Conservation (phyloP, 1,284 basidiomycete species). For the Cryptococcus sp. region DNA sequence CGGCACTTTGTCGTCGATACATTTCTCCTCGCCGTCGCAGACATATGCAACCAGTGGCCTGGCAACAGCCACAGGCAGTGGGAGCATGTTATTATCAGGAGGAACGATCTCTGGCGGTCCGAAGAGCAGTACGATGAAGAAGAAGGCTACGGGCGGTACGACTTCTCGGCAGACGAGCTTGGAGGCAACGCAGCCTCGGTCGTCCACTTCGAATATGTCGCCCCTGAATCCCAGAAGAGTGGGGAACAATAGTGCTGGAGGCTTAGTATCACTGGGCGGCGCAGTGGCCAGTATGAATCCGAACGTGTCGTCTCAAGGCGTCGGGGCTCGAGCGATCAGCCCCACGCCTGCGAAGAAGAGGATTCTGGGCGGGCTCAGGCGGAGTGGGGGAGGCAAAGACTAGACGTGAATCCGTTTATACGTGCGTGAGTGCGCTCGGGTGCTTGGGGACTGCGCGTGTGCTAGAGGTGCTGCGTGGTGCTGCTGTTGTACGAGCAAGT, state of each 20-base stretch:
- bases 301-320: slow-evolving; percentile 12
- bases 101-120: slow-evolving; percentile 12
- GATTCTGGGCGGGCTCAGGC: slow-evolving; percentile 36
- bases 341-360: slow-evolving; percentile 33
- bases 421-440: too few relatives aligned
- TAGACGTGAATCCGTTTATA: too few relatives aligned
- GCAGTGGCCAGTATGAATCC: slow-evolving; percentile 51
- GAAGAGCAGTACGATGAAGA: slow-evolving; percentile 29
- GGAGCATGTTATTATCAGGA: not conserved
- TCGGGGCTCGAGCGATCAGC: slow-evolving; percentile 38
- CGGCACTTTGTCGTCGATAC: slow-evolving; percentile 31
- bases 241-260: slow-evolving; percentile 13
- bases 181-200: not conserved
- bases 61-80: slow-evolving; percentile 1
- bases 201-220: slow-evolving; percentile 33
- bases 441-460: too few relatives aligned
- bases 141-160: slow-evolving; percentile 16
- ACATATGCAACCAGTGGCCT: slow-evolving; percentile 24
- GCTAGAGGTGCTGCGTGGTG: too few relatives aligned
- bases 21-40: slow-evolving; percentile 45
- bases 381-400: slow-evolving; percentile 5
- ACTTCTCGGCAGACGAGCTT: slow-evolving; percentile 12
- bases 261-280: slow-evolving; percentile 36
- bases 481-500: too few relatives aligned
- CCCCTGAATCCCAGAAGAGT: slow-evolving; percentile 47